Evolutionary conservation across 2,329 filamentous ascomycete genomes (phyloP), one percentile per base, ranked within the genome.

Genomic region (Pestalotiopsis sp.): DNA sequence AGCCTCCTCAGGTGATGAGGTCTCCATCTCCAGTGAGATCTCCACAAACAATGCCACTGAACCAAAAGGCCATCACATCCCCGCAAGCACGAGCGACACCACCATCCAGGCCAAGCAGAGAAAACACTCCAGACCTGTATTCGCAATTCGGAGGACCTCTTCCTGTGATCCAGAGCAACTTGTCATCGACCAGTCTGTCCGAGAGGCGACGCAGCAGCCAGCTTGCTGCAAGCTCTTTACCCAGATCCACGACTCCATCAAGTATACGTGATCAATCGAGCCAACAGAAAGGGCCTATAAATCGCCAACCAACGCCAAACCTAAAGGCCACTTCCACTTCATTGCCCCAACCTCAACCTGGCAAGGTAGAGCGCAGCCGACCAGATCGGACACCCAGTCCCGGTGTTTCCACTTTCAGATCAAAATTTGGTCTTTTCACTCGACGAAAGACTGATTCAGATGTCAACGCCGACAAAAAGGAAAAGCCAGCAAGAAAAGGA

Each of bases 401-500:
- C 2, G 87, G 85, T 66, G 82, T 89, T 4, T 85, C 84, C 11
- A 86, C 87, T 13, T 88, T 89, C 49, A 85, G 83, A 73, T 85
- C 88, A 7, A 88, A 92, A 2, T 96, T 97, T 77, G 91, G 92
- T 1, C 86, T 97, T 67, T 97, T 97, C 74, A 85, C 91, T 9
- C 89, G 92, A 72, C 90, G 90, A 68, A 97, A 94, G 78, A 85
- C 88, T 0, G 84, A 88, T 0, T 77, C 87, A 4, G 85, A 89
- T 57, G 77, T 79, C n/a, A 70, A 80, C 12, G 69, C 78, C 0
- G 86, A 90, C n/a, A 89, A 87, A 76, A 84, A 86, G 49, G 89
- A 91, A 9, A 90, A 86, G 71, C 76, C 83, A 7, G 70, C 83
- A 27, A 87, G 92, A 36, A 95, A 94, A 79, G 95, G 95, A 0